phyloP scores from a whole-genome alignment of 2,329 filamentous ascomycete genomes.

The Huntiella abstrusa region DNA sequence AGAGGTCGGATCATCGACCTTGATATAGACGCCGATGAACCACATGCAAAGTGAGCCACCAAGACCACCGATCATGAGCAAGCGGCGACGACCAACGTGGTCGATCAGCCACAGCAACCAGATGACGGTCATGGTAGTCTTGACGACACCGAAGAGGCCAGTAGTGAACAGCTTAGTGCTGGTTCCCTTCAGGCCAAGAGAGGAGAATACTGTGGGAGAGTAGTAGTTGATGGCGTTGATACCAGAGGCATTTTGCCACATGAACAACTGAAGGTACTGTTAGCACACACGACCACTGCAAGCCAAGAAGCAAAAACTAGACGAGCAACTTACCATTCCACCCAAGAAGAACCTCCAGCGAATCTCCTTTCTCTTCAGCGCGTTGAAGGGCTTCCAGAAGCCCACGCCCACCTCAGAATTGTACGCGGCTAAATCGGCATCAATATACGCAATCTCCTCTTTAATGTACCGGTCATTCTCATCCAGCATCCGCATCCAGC shows the following conservation, averaged over 20 bases:
- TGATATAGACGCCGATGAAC: constrained; percentile 27
- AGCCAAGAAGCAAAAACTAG: background rate
- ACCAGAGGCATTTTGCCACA: constrained; percentile 58
- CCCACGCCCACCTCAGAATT: constrained; percentile 43
- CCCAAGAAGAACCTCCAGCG: constrained; percentile 58
- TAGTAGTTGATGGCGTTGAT: constrained; percentile 69
- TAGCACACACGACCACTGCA: background rate
- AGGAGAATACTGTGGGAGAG: constrained; percentile 43
- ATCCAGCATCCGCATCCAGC: constrained; percentile 44
- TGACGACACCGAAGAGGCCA: constrained; percentile 60
- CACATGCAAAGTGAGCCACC: constrained; percentile 57
- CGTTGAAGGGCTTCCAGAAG: constrained; percentile 55
- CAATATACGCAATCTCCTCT: constrained; percentile 54
- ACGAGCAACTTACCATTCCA: constrained; percentile 23
- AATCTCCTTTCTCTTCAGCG: constrained; percentile 35
- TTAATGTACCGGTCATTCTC: constrained; percentile 44
- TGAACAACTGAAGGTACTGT: constrained; percentile 33
- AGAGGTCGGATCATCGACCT: constrained; percentile 32
- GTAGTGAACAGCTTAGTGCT: constrained; percentile 38
- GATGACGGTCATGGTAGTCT: constrained; percentile 29
- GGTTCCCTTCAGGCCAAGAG: constrained; percentile 27
- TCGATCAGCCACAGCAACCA: constrained; percentile 42
- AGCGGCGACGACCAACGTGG: constrained; percentile 49
- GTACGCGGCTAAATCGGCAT: constrained; percentile 49
- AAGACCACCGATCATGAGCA: constrained; percentile 47